Conservation (phyloP, 2,329 filamentous ascomycete genomes). For the Fusarium sp. region DNA sequence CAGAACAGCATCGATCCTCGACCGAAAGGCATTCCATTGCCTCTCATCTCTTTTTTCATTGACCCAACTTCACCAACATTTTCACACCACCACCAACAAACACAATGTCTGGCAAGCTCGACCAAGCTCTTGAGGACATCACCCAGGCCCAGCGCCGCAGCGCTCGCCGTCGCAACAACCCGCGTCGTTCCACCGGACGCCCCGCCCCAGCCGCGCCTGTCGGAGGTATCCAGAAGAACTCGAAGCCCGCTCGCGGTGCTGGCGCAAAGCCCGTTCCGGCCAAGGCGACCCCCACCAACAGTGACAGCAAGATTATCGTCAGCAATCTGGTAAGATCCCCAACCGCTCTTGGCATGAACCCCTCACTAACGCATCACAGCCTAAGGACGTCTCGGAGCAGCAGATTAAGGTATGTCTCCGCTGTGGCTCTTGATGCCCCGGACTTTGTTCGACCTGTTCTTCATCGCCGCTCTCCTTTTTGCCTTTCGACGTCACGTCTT, state of each 20-base stretch:
- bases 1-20: slow-evolving; percentile 35
- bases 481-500: slow-evolving; percentile 46
- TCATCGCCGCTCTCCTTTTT: slow-evolving; percentile 55
- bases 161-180: slow-evolving; percentile 65
- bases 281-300: slow-evolving; percentile 70
- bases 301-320: slow-evolving; percentile 97
- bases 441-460: slow-evolving; percentile 76
- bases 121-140: slow-evolving; percentile 97
- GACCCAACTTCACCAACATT: slow-evolving; percentile 26
- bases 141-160: slow-evolving; percentile 79
- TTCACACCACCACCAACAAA: slow-evolving; percentile 29
- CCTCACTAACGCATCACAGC: slow-evolving; percentile 71
- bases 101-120: slow-evolving; percentile 93
- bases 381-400: slow-evolving; percentile 93
- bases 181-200: slow-evolving; percentile 63
- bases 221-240: slow-evolving; percentile 87
- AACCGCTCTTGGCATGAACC: background rate
- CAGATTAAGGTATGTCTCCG: slow-evolving; percentile 99
- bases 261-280: slow-evolving; percentile 72
- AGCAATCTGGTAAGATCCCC: slow-evolving; percentile 87
- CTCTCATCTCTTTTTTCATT: slow-evolving; percentile 12
- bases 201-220: slow-evolving; percentile 76
- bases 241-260: slow-evolving; percentile 70
- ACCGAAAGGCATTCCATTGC: slow-evolving; percentile 15
- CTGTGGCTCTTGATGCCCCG: slow-evolving; percentile 76